Evolutionary conservation across 2,329 filamentous ascomycete species (phyloP), one percentile per base, ranked within the genome.

Genomic region (Myriosclerotinia duriaeana): DNA sequence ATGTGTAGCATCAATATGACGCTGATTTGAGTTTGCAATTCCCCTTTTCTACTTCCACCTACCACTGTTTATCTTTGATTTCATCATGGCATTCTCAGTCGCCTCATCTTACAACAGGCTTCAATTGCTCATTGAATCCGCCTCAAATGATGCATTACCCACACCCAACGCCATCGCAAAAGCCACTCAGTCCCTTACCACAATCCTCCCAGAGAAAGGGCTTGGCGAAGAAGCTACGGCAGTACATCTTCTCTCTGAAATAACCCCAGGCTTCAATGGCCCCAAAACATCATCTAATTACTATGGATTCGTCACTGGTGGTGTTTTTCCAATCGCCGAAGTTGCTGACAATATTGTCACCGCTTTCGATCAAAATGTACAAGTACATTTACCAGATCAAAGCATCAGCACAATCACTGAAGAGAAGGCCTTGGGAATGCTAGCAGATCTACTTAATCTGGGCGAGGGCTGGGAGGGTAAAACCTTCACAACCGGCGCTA

Each of bases 241-340:
- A 55, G 69, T 74, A 8, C 83, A 85, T 70, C 72, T 85, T 4
- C 70, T 77, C 6, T 69, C 78, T 8, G 80, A 84, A 40, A 74
- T 85, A 8, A 75, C 76, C 3, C 81, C 82, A 8, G 75, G 70
- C 12, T 74, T 76, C 66, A 76, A 75, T 63, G 74, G 75, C 2
- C 72, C 71, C 2, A 75, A 75, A 61, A 76, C 71, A 1, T 74
- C 73, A 0, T 61, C 72, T 7, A 73, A 75, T 58, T 96, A 96
- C 81, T 96, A 92, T 77, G 93, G 92, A 67, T 97, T 97, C 76
- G 90, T 97, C 7, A 96, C 89, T 0, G 94, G 94, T 54, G 90
- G 92, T 17, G 82, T 84, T 9, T 90, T 93, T 0, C 91, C 92
- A 7, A 87, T 92, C 34, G 93, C 93, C 42, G 84, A 89, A 71